Percentiles rank a stretch among this genome's conserved stretches.
These are phyloP conservation scores for Schizophyllum amplum DNA, from an alignment of 1,284 basidiomycete species.

Conservation along the genomic window DNA sequence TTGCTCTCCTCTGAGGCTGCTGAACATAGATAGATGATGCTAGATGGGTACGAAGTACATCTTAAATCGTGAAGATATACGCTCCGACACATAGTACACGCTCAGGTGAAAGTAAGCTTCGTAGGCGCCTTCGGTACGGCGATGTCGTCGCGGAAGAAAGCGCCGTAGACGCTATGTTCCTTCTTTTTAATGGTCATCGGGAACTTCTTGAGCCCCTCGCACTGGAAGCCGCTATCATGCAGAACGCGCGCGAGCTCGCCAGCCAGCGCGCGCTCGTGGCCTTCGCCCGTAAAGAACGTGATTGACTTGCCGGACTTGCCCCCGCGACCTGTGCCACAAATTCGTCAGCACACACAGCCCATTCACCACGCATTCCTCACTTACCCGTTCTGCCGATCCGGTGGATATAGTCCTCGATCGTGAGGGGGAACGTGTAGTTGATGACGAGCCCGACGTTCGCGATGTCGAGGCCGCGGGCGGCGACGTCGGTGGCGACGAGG, in stretches of 20 bases:
- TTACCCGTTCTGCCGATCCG: constrained; percentile 90
- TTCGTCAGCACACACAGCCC: constrained; percentile 10
- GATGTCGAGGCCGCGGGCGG: constrained; percentile 94
- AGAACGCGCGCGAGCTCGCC: constrained; percentile 93
- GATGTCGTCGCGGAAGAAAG: constrained; percentile 80
- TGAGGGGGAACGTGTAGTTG: constrained; percentile 97
- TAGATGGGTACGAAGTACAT: too few species aligned
- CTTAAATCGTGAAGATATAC: too few species aligned
- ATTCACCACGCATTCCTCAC: constrained; percentile 14
- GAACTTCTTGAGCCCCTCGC: constrained; percentile 80
- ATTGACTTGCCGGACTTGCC: constrained; percentile 89
- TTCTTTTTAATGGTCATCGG: constrained; percentile 98
- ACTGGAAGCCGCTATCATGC: constrained; percentile 79
- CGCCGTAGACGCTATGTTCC: constrained; percentile 77
- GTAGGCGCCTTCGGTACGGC: constrained; percentile 71
- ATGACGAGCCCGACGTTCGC: constrained; percentile 90
- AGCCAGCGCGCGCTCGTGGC: constrained; percentile 80
- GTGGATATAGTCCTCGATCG: constrained; percentile 95
- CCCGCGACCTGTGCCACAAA: constrained; percentile 61
- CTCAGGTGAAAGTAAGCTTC: constrained; percentile 70
- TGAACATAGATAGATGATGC: too few species aligned
- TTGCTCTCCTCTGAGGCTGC: too few species aligned
- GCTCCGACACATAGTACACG: constrained; percentile 8
- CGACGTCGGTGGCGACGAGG: constrained; percentile 96
- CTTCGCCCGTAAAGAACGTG: constrained; percentile 94